Evolutionary conservation across 768 basidiomycete genomes (phyloP).

Genomic region (Xerocomus brunneocitrinus): DNA sequence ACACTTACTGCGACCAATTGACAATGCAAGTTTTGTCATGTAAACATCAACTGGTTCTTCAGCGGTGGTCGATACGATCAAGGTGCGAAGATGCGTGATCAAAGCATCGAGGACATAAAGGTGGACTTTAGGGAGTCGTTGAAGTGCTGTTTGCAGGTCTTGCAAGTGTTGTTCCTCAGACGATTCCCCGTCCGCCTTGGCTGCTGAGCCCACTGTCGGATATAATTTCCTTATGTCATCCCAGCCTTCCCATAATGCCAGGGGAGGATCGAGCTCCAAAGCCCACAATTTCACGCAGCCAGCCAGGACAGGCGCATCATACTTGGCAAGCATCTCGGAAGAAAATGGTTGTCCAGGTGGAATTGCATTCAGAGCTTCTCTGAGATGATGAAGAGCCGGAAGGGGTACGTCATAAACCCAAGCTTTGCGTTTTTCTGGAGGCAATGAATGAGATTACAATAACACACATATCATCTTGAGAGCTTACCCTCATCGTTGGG

Average conservation of each 20-base stretch:
- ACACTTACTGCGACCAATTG: constrained; percentile 76
- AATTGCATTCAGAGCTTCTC: constrained; percentile 78
- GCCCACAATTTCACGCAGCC: constrained; percentile 83
- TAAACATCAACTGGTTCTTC: constrained; percentile 79
- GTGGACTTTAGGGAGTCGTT: constrained; percentile 72
- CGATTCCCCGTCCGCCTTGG: constrained; percentile 48
- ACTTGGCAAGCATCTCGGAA: constrained; percentile 58
- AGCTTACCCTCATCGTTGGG: constrained; percentile 60
- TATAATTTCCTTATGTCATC: constrained; percentile 88
- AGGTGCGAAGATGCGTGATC: constrained; percentile 66
- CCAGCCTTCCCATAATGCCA: constrained; percentile 86
- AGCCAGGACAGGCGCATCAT: constrained; percentile 85
- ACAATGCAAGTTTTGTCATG: constrained; percentile 81
- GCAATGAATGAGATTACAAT: neutral
- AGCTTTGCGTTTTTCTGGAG: constrained; percentile 72
- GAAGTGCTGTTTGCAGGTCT: constrained; percentile 58
- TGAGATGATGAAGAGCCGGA: constrained; percentile 74
- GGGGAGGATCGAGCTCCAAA: constrained; percentile 86
- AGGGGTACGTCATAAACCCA: constrained; percentile 97
- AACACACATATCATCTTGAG: neutral
- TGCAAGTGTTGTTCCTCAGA: constrained; percentile 58
- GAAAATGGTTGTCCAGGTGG: constrained; percentile 45
- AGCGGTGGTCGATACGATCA: constrained; percentile 63
- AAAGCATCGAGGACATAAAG: constrained; percentile 76
- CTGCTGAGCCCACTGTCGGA: constrained; percentile 61